Evolutionary conservation across 495 filamentous ascomycete genomes (phyloP).

Genomic region (Penicillium malachiteum): DNA sequence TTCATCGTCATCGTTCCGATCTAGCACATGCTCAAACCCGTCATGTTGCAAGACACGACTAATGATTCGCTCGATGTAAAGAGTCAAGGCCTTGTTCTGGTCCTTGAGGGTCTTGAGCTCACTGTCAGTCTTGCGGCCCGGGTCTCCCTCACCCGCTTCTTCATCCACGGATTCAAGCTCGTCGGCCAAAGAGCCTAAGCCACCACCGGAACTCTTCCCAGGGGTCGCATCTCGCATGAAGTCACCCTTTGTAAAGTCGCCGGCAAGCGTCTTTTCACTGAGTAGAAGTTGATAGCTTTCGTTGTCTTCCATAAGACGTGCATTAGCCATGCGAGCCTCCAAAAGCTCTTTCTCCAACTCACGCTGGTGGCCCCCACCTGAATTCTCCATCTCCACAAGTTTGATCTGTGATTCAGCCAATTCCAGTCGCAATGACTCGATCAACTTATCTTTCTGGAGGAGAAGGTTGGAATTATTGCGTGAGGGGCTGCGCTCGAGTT

Average conservation of each 20-base stretch:
- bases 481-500: slow-evolving; percentile 75
- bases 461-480: slow-evolving; percentile 83
- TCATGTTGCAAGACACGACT: slow-evolving; percentile 90
- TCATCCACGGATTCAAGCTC: slow-evolving; percentile 70
- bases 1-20: slow-evolving; percentile 60
- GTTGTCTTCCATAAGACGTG: slow-evolving; percentile 95
- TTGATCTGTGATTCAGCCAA: slow-evolving; percentile 95
- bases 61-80: slow-evolving; percentile 99
- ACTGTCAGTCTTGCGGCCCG: slow-evolving; percentile 65
- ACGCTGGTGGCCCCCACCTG: slow-evolving; percentile 77
- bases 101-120: slow-evolving; percentile 84
- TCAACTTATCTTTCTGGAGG: slow-evolving; percentile 92
- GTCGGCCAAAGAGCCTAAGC: slow-evolving; percentile 73
- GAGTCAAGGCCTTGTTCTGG: slow-evolving; percentile 92
- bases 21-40: slow-evolving; percentile 86
- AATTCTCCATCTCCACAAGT: slow-evolving; percentile 89
- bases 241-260: slow-evolving; percentile 84
- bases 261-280: slow-evolving; percentile 88
- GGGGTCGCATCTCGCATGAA: slow-evolving; percentile 62
- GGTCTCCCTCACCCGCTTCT: slow-evolving; percentile 56
- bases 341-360: slow-evolving; percentile 86
- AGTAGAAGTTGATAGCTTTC: slow-evolving; percentile 95
- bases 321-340: slow-evolving; percentile 90
- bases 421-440: slow-evolving; percentile 87
- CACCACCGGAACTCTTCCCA: slow-evolving; percentile 37